Evolutionary conservation across 257 asterid species (phyloP).

Genomic region (Lithospermum erythrorhizon): DNA sequence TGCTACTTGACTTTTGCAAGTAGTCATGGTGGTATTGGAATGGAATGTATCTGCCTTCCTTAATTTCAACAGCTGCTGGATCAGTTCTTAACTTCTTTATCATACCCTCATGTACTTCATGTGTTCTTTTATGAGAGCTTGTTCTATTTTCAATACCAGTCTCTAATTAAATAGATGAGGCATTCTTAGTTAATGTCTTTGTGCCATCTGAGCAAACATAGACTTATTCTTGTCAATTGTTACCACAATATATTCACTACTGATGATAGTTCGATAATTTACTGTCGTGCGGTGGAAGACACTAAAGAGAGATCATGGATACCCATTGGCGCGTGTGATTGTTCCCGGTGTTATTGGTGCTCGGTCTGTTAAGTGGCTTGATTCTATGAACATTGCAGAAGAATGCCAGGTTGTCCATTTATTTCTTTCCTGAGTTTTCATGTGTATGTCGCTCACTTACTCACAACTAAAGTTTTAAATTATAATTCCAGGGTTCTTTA

Average conservation of each 20-base stretch:
- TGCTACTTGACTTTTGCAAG: too few relatives aligned
- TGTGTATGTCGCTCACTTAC: constrained; percentile 6
- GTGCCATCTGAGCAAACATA: background rate
- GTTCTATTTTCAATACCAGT: too few relatives aligned
- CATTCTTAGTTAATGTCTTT: background rate
- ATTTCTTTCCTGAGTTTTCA: constrained; percentile 5
- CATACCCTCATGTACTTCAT: too few relatives aligned
- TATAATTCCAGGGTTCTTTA: constrained; percentile 65
- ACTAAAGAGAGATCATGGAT: constrained; percentile 95
- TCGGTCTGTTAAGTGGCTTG: constrained; percentile 97
- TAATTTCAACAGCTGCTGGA: too few relatives aligned
- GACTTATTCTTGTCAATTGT: background rate
- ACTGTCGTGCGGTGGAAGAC: constrained; percentile 32
- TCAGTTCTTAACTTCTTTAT: too few relatives aligned
- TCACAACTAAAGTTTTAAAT: constrained; percentile 8
- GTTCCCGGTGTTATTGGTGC: constrained; percentile 99
- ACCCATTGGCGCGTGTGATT: constrained; percentile 87
- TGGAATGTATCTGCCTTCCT: too few relatives aligned
- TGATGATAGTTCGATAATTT: constrained; percentile 1
- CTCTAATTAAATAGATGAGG: too few relatives aligned
- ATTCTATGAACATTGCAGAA: constrained; percentile 64
- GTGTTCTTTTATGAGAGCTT: too few relatives aligned
- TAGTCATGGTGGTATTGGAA: too few relatives aligned
- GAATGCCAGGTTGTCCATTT: constrained; percentile 65
- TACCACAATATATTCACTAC: background rate